phyloP scores from a whole-genome alignment of 495 filamentous ascomycete species.

The Achaetomiella virescens region DNA sequence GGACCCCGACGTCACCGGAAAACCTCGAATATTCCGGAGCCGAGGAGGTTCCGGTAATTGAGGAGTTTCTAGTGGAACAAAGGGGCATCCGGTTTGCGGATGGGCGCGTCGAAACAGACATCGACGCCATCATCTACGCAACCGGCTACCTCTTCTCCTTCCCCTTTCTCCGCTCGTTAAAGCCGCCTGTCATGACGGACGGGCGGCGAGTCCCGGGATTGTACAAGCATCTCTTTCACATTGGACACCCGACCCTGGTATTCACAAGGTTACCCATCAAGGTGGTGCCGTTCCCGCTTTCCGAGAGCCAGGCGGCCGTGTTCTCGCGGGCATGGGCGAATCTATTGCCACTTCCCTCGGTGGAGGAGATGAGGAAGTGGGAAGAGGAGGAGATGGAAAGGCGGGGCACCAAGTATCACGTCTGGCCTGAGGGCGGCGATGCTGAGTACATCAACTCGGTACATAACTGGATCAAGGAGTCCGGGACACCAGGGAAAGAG shows the following conservation, averaged over 20 bases:
- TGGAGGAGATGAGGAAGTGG: slow-evolving; percentile 60
- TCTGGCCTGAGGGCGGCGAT: slow-evolving; percentile 60
- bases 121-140: slow-evolving; percentile 66
- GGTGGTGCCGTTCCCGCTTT: slow-evolving; percentile 74
- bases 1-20: slow-evolving; percentile 26
- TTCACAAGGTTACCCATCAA: slow-evolving; percentile 71
- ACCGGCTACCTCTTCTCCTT: slow-evolving; percentile 70
- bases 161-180: slow-evolving; percentile 58
- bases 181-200: slow-evolving; percentile 54
- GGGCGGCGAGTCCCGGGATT: slow-evolving; percentile 63
- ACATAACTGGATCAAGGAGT: slow-evolving; percentile 52
- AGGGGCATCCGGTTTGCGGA: slow-evolving; percentile 31
- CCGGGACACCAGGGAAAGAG: slow-evolving; percentile 48
- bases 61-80: slow-evolving; percentile 33
- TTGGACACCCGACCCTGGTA: slow-evolving; percentile 66
- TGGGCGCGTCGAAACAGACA: slow-evolving; percentile 46
- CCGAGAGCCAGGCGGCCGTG: slow-evolving; percentile 71
- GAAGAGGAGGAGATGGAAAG: slow-evolving; percentile 26
- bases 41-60: slow-evolving; percentile 38
- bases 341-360: slow-evolving; percentile 55
- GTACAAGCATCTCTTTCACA: slow-evolving; percentile 75
- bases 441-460: slow-evolving; percentile 71
- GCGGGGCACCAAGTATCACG: slow-evolving; percentile 44
- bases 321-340: slow-evolving; percentile 71
- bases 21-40: slow-evolving; percentile 27